A percentile compares a stretch with the other conserved stretches of the same genome.
These are phyloP conservation scores for Xylariaceae sp. DNA, from an alignment of 2,329 filamentous ascomycete species.

Conservation along the genomic window DNA sequence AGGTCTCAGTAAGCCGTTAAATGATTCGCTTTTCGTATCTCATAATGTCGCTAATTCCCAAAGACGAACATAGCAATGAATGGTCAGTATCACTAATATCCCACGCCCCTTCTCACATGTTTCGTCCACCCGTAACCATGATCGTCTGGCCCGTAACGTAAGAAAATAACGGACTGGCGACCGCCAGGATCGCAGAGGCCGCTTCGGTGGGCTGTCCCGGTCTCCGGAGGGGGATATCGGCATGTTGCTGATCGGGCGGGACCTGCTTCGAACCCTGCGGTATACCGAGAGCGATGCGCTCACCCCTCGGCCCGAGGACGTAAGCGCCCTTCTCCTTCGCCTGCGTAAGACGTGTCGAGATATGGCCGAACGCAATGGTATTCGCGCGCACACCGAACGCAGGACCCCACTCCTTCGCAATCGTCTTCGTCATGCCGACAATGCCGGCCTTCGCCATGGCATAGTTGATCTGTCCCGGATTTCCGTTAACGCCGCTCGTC, in stretches of 20 bases:
- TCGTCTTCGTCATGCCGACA: conserved; percentile 77
- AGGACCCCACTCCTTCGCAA: conserved; percentile 89
- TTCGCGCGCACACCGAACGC: conserved; percentile 75
- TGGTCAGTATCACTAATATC: neutral
- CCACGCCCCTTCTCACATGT: conserved; percentile 41
- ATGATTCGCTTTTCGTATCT: neutral
- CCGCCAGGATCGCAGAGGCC: conserved; percentile 68
- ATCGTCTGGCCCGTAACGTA: conserved; percentile 87
- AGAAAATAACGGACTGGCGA: conserved; percentile 74
- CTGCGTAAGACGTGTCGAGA: conserved; percentile 72
- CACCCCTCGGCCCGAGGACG: conserved; percentile 67
- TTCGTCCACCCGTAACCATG: conserved; percentile 73
- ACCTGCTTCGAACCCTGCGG: conserved; percentile 53
- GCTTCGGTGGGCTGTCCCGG: conserved; percentile 76
- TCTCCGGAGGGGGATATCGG: conserved; percentile 73
- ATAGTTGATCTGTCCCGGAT: conserved; percentile 90
- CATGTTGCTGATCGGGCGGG: conserved; percentile 41
- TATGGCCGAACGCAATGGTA: conserved; percentile 78
- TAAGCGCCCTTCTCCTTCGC: conserved; percentile 82
- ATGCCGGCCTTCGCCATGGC: conserved; percentile 79
- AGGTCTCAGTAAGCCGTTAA: neutral
- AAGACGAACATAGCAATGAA: neutral
- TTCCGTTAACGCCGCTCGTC: conserved; percentile 77
- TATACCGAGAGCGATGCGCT: conserved; percentile 70
- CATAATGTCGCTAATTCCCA: neutral